These are phyloP conservation scores for Terfezia boudieri DNA, from an alignment of 495 filamentous ascomycete species.

Conservation along the genomic window DNA sequence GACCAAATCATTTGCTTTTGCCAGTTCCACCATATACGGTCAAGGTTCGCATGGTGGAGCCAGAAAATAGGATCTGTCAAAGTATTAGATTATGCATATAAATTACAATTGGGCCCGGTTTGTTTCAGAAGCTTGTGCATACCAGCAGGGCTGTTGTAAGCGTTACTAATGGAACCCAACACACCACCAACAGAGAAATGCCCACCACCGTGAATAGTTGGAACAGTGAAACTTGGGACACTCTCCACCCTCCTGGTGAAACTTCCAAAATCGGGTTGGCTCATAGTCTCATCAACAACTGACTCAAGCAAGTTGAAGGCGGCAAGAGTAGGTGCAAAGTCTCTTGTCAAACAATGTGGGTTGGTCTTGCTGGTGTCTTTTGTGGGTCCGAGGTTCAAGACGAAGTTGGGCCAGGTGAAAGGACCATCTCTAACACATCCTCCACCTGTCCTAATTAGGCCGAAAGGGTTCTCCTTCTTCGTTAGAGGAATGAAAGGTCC, in stretches of 20 bases:
- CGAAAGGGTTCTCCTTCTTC: not conserved
- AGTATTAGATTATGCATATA: not conserved
- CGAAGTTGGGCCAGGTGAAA: constrained; percentile 17
- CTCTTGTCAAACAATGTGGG: constrained; percentile 45
- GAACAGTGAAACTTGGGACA: constrained; percentile 24
- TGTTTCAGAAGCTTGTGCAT: constrained; percentile 1
- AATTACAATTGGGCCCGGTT: no score
- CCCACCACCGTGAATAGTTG: constrained; percentile 40
- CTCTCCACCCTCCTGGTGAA: constrained; percentile 34
- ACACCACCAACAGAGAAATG: constrained; percentile 36
- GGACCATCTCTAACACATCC: constrained; percentile 12
- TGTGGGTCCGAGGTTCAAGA: constrained; percentile 21
- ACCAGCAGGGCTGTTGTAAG: constrained; percentile 11
- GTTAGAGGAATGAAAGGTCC: constrained; percentile 24
- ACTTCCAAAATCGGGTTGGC: constrained; percentile 24
- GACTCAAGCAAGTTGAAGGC: not conserved
- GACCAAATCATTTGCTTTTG: constrained; percentile 20
- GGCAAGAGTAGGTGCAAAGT: constrained; percentile 31
- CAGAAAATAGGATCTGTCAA: constrained; percentile 30
- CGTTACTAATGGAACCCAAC: constrained; percentile 7
- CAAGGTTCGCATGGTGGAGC: constrained; percentile 30
- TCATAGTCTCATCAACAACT: constrained; percentile 4
- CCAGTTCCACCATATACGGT: constrained; percentile 31
- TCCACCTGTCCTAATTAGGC: not conserved
- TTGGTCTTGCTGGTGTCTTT: constrained; percentile 21